Evolutionary conservation across 768 basidiomycete genomes (phyloP), one percentile per base, ranked within the genome.

Genomic region (Podaxis rugospora): DNA sequence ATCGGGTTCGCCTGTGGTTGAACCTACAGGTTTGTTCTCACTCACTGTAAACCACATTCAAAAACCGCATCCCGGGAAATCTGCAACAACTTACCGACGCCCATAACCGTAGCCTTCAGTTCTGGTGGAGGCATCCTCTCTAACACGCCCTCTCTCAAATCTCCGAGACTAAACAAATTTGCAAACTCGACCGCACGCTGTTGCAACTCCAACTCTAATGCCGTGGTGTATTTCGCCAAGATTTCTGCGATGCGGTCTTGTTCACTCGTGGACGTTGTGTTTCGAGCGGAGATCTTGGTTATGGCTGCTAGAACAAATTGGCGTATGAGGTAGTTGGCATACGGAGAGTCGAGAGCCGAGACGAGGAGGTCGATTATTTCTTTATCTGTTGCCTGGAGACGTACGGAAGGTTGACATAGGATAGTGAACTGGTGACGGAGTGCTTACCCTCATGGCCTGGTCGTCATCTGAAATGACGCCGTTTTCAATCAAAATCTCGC

Each of bases 101-200:
- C 97, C 82, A 96, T 90, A 1, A 98, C 92, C 2, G 96, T 98
- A n/a, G 91, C 89, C 76, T 95, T 97, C 65, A 98, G 76, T 72
- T 99, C 97, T 1, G 97, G 97, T 4, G 93, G 91, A n/a, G 97
- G 97, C 97, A 99, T 99, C 58, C 94, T 84, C 76, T 99, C 97
- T 62, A 98, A 73, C 1, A 99, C 94, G 39, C 96, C 97, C 6
- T 82, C 80, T 62, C 84, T 80, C 21, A 91, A 75, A n/a, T 90
- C 86, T 4, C 88, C 88, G 6, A 93, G 74, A 28, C 81, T 84
- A 70, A 93, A 93, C 65, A 99, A 71, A 66, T 85, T 90, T 0
- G 90, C 92, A 72, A 95, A 98, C 73, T 99, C 97, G 13, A 98
- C 93, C 0, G 95, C 90, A 46, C 97, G 85, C 69, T 98, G 97